phyloP scores from a whole-genome alignment of 2,329 filamentous ascomycete species.

The Elsinoe arachidis region DNA sequence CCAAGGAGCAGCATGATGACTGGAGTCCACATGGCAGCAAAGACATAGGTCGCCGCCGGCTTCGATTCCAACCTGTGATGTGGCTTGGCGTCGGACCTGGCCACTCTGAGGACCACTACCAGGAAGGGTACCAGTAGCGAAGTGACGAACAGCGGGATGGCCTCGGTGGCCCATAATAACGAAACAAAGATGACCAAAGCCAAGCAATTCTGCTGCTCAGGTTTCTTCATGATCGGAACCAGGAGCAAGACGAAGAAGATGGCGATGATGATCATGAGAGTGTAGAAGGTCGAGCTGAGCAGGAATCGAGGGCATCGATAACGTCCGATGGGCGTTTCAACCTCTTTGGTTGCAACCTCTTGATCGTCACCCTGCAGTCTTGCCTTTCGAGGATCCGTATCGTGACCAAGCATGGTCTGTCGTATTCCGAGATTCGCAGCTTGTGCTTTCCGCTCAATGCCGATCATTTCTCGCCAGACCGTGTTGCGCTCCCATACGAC shows the following conservation, averaged over 20 bases:
- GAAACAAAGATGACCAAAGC: conserved; percentile 91
- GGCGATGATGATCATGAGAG: conserved; percentile 59
- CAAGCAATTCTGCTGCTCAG: conserved; percentile 92
- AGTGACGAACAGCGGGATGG: conserved; percentile 94
- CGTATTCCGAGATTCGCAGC: conserved; percentile 78
- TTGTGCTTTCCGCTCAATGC: conserved; percentile 89
- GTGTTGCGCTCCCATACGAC: conserved; percentile 99
- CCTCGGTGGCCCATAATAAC: conserved; percentile 94
- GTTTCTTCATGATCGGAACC: conserved; percentile 71
- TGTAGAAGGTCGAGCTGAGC: conserved; percentile 71
- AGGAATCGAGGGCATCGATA: conserved; percentile 74
- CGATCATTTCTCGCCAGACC: conserved; percentile 98
- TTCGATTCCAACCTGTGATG: conserved; percentile 67
- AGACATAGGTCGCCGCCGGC: conserved; percentile 73
- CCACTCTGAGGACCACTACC: conserved; percentile 76
- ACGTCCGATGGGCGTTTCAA: conserved; percentile 71
- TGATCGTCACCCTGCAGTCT: conserved; percentile 79
- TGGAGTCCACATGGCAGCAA: conserved; percentile 96
- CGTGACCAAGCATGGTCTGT: conserved; percentile 69
- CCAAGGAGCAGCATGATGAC: conserved; percentile 97
- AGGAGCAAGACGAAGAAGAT: conserved; percentile 68
- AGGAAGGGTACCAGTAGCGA: conserved; percentile 90
- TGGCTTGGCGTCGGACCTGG: conserved; percentile 65
- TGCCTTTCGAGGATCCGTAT: conserved; percentile 57
- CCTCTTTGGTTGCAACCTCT: conserved; percentile 55